Percentiles rank a stretch among this genome's conserved stretches.
Conservation (phyloP, 805 yeast species). For the Cyberlindnera mycetangii region DNA sequence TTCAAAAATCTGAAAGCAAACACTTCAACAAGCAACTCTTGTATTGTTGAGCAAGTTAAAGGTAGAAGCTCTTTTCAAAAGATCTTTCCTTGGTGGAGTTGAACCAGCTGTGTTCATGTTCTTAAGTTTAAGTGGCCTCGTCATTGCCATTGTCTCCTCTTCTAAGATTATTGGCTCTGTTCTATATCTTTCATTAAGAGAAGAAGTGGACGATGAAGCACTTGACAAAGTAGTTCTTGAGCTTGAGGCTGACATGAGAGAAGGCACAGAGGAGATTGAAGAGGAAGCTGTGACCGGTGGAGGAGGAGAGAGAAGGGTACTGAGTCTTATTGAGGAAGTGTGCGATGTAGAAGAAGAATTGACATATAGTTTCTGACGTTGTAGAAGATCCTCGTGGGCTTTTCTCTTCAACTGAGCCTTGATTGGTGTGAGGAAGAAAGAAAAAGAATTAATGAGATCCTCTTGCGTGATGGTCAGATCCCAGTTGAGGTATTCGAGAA, state of each 20-base stretch:
- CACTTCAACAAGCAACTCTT: constrained; percentile 6
- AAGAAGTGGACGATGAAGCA: constrained; percentile 16
- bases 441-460: constrained; percentile 67
- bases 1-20: background rate
- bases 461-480: constrained; percentile 65
- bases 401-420: constrained; percentile 37
- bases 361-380: constrained; percentile 25
- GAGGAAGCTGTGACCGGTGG: constrained; percentile 28
- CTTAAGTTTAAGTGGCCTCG: constrained; percentile 24
- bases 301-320: constrained; percentile 8
- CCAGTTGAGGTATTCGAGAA: constrained; percentile 83
- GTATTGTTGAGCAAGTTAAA: constrained; percentile 13
- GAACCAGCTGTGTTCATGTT: constrained; percentile 17
- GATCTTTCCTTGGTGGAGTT: constrained; percentile 10
- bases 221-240: constrained; percentile 37
- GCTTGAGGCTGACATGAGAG: constrained; percentile 38
- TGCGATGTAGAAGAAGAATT: constrained; percentile 21
- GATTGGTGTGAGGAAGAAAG: constrained; percentile 75
- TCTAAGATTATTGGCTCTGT: constrained; percentile 9
- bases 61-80: constrained; percentile 9
- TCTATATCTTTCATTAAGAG: constrained; percentile 17
- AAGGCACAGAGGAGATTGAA: constrained; percentile 31
- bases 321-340: constrained; percentile 17
- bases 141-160: constrained; percentile 11
- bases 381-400: constrained; percentile 26